A percentile compares a stretch with the other conserved stretches of the same genome.
These are phyloP conservation scores for Camellia lanceoleosa DNA, from an alignment of 148 eudicot genomes.

Conservation along the genomic window DNA sequence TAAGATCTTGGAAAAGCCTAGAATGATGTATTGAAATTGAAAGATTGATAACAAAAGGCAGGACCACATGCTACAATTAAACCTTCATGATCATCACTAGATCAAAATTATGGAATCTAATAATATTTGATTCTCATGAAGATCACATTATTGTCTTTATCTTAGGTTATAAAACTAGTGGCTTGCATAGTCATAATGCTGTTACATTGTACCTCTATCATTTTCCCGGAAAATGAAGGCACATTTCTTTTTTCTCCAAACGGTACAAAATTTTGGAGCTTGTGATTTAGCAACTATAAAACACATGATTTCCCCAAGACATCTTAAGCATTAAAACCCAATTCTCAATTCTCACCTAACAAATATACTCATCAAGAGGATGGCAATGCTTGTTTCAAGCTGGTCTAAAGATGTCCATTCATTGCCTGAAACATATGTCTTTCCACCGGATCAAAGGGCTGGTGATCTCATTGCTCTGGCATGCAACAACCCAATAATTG, in stretches of 20 bases:
- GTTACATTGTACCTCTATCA: too few relatives aligned
- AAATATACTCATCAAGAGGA: neutral
- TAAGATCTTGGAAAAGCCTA: neutral
- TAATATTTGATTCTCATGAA: too few relatives aligned
- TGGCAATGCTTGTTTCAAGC: constrained; percentile 31
- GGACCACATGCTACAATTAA: too few relatives aligned
- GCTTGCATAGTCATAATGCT: too few relatives aligned
- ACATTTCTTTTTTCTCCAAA: too few relatives aligned
- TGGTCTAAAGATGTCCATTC: constrained; percentile 27
- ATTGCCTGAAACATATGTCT: constrained; percentile 28
- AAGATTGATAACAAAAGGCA: neutral
- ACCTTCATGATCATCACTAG: too few relatives aligned
- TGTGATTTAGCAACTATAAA: neutral
- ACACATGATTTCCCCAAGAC: neutral
- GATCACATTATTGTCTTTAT: too few relatives aligned
- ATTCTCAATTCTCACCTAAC: neutral
- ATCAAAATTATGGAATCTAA: too few relatives aligned
- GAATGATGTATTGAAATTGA: neutral
- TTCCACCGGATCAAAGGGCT: constrained; percentile 32
- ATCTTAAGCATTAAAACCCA: neutral
- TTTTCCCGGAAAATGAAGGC: too few relatives aligned
- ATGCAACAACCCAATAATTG: constrained; percentile 25
- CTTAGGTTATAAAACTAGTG: too few relatives aligned
- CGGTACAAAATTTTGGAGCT: too few relatives aligned
- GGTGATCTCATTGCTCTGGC: constrained; percentile 21